Evolutionary conservation across 768 basidiomycete species (phyloP).

Genomic region (Naganishia kalamii): DNA sequence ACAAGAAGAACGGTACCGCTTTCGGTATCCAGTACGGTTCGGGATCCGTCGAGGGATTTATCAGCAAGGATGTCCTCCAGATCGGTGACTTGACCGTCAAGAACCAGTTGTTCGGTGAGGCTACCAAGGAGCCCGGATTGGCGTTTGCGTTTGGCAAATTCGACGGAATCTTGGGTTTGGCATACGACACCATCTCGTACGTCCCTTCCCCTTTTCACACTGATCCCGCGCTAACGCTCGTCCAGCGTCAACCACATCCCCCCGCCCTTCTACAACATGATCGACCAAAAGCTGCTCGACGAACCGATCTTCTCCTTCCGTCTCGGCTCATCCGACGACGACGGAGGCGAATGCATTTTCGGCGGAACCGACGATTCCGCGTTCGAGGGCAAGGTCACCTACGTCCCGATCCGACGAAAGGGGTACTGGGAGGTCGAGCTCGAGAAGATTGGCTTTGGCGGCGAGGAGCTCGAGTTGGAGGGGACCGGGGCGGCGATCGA

Average conservation of each 20-base stretch:
- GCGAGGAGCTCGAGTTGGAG: conserved; percentile 80
- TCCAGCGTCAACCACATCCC: conserved; percentile 69
- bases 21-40: conserved; percentile 93
- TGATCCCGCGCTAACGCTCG: not conserved
- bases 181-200: conserved; percentile 78
- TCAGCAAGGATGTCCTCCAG: conserved; percentile 70
- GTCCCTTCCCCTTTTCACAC: not conserved
- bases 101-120: conserved; percentile 85
- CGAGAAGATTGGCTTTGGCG: conserved; percentile 73
- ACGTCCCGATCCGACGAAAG: conserved; percentile 86
- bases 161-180: conserved; percentile 91
- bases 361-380: conserved; percentile 76
- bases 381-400: conserved; percentile 72
- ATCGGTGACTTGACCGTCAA: conserved; percentile 78
- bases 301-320: conserved; percentile 90
- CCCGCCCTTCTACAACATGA: conserved; percentile 92
- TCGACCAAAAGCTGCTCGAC: conserved; percentile 72
- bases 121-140: conserved; percentile 89
- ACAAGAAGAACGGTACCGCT: conserved; percentile 79
- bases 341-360: conserved; percentile 84
- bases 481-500: conserved; percentile 64
- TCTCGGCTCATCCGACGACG: conserved; percentile 73
- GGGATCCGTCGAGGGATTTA: conserved; percentile 92
- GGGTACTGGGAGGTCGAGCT: conserved; percentile 99
- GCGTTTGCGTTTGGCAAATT: conserved; percentile 86